Conservation (phyloP, 208 protist species). For the Leishmania arabica region DNA sequence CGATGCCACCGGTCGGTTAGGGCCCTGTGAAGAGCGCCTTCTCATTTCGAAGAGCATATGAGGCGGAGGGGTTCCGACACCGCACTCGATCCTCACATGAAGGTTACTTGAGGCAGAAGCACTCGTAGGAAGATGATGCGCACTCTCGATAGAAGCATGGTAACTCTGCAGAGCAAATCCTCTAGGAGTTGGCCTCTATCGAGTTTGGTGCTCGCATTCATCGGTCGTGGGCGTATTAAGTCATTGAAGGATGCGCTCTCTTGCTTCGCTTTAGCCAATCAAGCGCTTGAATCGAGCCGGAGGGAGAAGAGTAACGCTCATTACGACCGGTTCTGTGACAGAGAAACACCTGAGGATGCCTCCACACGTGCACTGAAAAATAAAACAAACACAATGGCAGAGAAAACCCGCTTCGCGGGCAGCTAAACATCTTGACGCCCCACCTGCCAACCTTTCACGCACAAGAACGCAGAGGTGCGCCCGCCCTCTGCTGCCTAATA, state of each 20-base stretch:
- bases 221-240: not conserved
- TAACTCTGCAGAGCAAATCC: not conserved
- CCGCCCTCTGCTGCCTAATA: conserved; percentile 41
- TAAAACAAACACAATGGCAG: not conserved
- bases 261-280: not conserved
- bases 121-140: not conserved
- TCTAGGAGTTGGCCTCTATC: not conserved
- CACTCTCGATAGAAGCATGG: not conserved
- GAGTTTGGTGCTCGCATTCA: not conserved
- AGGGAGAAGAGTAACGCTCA: not conserved
- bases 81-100: not conserved
- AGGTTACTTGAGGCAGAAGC: not conserved
- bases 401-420: not conserved
- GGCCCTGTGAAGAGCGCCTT: not conserved
- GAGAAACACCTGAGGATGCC: not conserved
- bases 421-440: not conserved
- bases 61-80: not conserved
- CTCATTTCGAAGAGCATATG: not conserved
- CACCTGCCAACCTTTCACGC: not conserved
- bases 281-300: not conserved
- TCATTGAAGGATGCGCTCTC: not conserved
- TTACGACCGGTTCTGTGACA: not conserved
- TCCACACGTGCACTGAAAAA: not conserved
- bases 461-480: not conserved
- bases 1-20: not conserved